Percentiles rank a stretch among this genome's conserved stretches.
Evolutionary conservation across 176 grass and related monocot species (phyloP).

Genomic region (Oryza punctata): DNA sequence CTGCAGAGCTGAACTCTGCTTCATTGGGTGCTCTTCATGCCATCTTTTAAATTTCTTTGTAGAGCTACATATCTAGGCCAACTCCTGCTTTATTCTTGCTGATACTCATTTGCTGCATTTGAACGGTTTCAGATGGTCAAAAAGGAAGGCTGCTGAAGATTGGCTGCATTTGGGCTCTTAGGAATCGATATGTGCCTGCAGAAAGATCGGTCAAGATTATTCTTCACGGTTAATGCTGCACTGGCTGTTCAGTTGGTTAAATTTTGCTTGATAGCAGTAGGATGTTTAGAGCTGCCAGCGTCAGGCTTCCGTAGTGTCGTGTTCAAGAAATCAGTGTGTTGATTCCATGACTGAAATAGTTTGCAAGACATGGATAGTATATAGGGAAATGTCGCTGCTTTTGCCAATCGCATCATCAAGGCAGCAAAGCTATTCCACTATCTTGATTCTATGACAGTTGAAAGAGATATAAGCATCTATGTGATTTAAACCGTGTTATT

Average conservation of each 20-base stretch:
- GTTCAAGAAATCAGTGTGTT: constrained; percentile 20
- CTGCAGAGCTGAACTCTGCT: neutral
- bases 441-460: constrained; percentile 17
- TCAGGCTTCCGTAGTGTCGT: neutral
- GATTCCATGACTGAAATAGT: constrained; percentile 7
- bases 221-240: neutral
- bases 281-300: constrained; percentile 1
- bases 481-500: neutral
- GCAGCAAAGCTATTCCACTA: constrained; percentile 30
- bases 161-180: constrained; percentile 23
- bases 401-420: constrained; percentile 7
- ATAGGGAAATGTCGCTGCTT: constrained; percentile 1
- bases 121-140: constrained; percentile 43
- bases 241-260: neutral
- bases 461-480: constrained; percentile 19
- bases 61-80: constrained; percentile 35
- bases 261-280: neutral
- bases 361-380: neutral
- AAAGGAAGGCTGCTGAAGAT: constrained; percentile 18
- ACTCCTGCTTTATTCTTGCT: constrained; percentile 37
- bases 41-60: neutral
- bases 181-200: neutral
- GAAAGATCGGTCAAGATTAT: neutral
- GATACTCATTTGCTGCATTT: constrained; percentile 10
- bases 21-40: constrained; percentile 34